phyloP scores from a whole-genome alignment of 805 yeast species.

The Kuraishia hungarica region DNA sequence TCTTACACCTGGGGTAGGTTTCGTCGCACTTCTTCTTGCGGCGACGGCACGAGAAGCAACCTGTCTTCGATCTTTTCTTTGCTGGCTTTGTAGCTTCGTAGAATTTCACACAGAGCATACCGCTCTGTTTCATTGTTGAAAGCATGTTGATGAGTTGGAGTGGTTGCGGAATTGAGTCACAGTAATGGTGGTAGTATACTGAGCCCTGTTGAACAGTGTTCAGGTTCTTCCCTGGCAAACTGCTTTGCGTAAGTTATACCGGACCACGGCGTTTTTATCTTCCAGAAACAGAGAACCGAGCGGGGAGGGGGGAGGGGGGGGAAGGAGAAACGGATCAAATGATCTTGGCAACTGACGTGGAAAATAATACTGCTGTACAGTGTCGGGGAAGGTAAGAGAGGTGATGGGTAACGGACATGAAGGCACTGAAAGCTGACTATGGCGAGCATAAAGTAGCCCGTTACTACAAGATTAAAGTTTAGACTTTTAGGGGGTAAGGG shows the following conservation, averaged over 20 bases:
- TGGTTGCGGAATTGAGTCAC: neutral
- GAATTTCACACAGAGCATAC: neutral
- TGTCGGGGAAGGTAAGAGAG: too few relatives aligned
- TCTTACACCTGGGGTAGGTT: neutral
- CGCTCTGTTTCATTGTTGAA: neutral
- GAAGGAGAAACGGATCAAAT: too few relatives aligned
- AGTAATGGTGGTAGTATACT: neutral
- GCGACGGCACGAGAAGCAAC: neutral
- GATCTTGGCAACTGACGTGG: too few relatives aligned
- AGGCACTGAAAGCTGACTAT: too few relatives aligned
- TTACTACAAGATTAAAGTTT: too few relatives aligned
- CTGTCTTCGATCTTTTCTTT: neutral
- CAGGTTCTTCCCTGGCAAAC: neutral
- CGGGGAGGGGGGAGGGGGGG: too few relatives aligned
- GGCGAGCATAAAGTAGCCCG: too few relatives aligned
- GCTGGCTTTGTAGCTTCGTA: neutral
- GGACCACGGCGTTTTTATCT: neutral
- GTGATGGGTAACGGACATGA: too few relatives aligned
- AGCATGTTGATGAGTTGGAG: neutral
- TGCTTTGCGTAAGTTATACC: neutral
- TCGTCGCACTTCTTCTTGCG: conserved; percentile 1
- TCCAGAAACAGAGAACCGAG: too few relatives aligned
- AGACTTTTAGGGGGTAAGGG: too few relatives aligned
- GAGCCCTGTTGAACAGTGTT: neutral
- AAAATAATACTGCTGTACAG: too few relatives aligned